Evolutionary conservation across 2,329 filamentous ascomycete species (phyloP).

Genomic region (Alternaria panax): DNA sequence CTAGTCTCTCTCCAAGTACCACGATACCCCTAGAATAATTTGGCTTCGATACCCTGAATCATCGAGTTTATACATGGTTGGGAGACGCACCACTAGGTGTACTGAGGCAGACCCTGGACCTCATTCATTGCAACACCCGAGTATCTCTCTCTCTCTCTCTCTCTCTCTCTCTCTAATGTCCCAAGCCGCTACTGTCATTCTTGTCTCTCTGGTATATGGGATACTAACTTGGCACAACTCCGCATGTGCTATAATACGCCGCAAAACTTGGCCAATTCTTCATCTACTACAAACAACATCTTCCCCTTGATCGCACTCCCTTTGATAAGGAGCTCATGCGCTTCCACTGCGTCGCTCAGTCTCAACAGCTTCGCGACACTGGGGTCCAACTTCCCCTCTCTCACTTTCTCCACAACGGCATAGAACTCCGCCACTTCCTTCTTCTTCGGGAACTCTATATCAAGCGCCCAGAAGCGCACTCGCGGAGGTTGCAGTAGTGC

Average conservation of each 20-base stretch:
- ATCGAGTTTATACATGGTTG: neutral
- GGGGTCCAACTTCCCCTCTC: constrained; percentile 11
- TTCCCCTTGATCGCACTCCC: constrained; percentile 15
- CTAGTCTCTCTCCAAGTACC: neutral
- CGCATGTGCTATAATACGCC: neutral
- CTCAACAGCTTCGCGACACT: constrained; percentile 9
- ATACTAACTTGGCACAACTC: too few relatives aligned
- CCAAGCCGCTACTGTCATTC: too few relatives aligned
- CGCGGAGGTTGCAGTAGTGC: constrained; percentile 8
- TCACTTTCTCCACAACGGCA: constrained; percentile 11
- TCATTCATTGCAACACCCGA: neutral
- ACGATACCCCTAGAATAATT: constrained; percentile 25
- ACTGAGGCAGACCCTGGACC: neutral
- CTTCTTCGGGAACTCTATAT: constrained; percentile 8
- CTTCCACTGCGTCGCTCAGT: constrained; percentile 12
- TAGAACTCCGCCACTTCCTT: constrained; percentile 12
- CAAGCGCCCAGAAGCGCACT: constrained; percentile 9
- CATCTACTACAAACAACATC: constrained; percentile 16
- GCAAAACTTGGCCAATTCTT: constrained; percentile 3
- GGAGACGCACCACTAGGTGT: neutral
- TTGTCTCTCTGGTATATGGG: too few relatives aligned
- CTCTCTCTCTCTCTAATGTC: too few relatives aligned
- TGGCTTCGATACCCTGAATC: neutral
- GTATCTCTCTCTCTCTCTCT: neutral
- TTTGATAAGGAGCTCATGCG: constrained; percentile 12